Evolutionary conservation across 768 basidiomycete species (phyloP), one percentile per base, ranked within the genome.

Genomic region (Hericium rajendrae): DNA sequence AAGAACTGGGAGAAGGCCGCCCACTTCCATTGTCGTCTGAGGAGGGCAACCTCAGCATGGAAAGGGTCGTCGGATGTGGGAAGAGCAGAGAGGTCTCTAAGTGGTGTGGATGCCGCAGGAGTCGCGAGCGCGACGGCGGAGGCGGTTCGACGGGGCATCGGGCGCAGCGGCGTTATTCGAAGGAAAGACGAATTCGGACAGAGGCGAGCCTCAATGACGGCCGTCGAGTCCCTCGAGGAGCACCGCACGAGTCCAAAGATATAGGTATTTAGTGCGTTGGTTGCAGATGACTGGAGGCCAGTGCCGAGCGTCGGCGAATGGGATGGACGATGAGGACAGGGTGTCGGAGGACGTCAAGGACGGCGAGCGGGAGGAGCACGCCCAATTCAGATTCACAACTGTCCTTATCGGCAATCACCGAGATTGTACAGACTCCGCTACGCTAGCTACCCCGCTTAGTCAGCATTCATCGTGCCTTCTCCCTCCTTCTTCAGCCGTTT

Each of bases 1-100:
- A 91, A 86, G 78, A 95, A 94, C 69, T 94, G 91, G 71, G 81
- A 81, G 71, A 94, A 88, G 24, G 86, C 87, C 5, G 93, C 93
- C 91, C 91, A 95, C 76, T 88, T 85, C 91, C 91, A 94, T 61
- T 91, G 82, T 57, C 75, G 83, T 56, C 93, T 79, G 53, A 97
- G 84, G 28, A 73, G 66, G 48, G 68, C 59, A 54, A 86, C 68
- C 64, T 82, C 66, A 51, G 59, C 56, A 40, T 60, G 51, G 56
- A 68, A 70, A 48, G 64, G 55, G 54, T 62, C 57, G 2, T 62
- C 64, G 37, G 16, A 48, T 51, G 59, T 41, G 26, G 55, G 53
- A 26, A 20, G 32, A 50, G 39, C 49, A 6, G 52, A 54, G 51
- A 6, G 20, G n/a, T 58, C 62, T 41, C 57, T 58, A 54, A 51